Evolutionary conservation across 129 eudicot species (phyloP).

Genomic region (Apium graveolens): DNA sequence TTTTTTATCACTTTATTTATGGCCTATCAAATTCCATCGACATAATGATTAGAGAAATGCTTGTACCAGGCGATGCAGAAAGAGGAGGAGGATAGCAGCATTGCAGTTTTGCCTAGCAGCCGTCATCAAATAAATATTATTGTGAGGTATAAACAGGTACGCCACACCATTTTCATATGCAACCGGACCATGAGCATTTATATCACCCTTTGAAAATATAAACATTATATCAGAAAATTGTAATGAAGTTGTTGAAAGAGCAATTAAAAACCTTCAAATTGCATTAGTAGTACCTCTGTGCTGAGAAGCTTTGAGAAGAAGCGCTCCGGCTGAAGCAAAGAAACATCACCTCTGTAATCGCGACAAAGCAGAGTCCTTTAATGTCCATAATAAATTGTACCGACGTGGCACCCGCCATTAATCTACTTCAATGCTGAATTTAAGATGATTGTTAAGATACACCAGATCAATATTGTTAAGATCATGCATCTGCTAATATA

Average conservation of each 20-base stretch:
- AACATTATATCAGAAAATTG: no score
- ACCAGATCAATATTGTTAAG: background rate
- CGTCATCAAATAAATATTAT: constrained; percentile 74
- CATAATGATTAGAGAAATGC: no score
- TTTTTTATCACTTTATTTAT: no score
- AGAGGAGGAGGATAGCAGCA: constrained; percentile 75
- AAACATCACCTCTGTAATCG: constrained; percentile 54
- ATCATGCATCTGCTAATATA: background rate
- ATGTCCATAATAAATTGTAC: constrained; percentile 57
- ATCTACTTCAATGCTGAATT: background rate
- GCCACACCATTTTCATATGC: constrained; percentile 67
- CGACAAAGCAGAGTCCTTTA: constrained; percentile 60
- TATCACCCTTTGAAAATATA: constrained; percentile 53
- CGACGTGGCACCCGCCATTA: constrained; percentile 67
- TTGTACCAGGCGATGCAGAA: constrained; percentile 64
- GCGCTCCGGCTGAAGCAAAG: constrained; percentile 49
- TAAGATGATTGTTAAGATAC: background rate
- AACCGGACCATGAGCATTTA: constrained; percentile 66
- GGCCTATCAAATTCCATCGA: no score
- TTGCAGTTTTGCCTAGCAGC: constrained; percentile 75
- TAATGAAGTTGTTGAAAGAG: no score
- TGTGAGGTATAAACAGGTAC: constrained; percentile 75
- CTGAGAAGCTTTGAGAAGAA: constrained; percentile 68
- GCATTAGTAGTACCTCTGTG: constrained; percentile 64
- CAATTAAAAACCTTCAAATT: no score